These are phyloP conservation scores for Yarrowia yakushimensis DNA, from an alignment of 805 yeast species.

Conservation along the genomic window DNA sequence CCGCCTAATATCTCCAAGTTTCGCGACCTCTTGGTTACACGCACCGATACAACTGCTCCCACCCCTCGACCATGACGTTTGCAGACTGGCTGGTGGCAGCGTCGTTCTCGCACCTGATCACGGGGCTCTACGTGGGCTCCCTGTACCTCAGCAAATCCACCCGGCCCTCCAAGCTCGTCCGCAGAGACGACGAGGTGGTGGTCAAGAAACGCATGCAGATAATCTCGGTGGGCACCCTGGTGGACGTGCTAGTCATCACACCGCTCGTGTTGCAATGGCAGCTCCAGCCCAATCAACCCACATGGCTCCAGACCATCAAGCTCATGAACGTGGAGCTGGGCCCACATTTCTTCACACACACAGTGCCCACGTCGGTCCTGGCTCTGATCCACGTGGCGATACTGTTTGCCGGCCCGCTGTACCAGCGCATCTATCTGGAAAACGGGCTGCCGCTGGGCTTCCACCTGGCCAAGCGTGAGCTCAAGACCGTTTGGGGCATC, in stretches of 20 bases:
- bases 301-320: neutral
- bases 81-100: slow-evolving; percentile 8
- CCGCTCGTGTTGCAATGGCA: slow-evolving; percentile 27
- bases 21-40: neutral
- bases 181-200: slow-evolving; percentile 31
- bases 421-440: slow-evolving; percentile 37
- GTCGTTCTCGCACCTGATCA: slow-evolving; percentile 26
- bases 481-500: slow-evolving; percentile 17
- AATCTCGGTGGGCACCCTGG: slow-evolving; percentile 37
- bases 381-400: slow-evolving; percentile 29
- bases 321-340: slow-evolving; percentile 1
- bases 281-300: neutral
- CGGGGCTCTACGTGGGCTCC: slow-evolving; percentile 31
- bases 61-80: neutral
- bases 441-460: slow-evolving; percentile 27
- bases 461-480: slow-evolving; percentile 10
- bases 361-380: slow-evolving; percentile 1
- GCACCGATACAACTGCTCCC: neutral
- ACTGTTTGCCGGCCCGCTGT: slow-evolving; percentile 50
- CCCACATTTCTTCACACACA: neutral
- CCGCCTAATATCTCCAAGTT: slow-evolving; percentile 20
- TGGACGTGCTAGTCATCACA: slow-evolving; percentile 34
- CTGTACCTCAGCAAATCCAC: slow-evolving; percentile 30
- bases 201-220: slow-evolving; percentile 34
- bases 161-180: slow-evolving; percentile 29